phyloP scores from a whole-genome alignment of 1,284 basidiomycete genomes.

The Anthracocystis panici-leucophaei region DNA sequence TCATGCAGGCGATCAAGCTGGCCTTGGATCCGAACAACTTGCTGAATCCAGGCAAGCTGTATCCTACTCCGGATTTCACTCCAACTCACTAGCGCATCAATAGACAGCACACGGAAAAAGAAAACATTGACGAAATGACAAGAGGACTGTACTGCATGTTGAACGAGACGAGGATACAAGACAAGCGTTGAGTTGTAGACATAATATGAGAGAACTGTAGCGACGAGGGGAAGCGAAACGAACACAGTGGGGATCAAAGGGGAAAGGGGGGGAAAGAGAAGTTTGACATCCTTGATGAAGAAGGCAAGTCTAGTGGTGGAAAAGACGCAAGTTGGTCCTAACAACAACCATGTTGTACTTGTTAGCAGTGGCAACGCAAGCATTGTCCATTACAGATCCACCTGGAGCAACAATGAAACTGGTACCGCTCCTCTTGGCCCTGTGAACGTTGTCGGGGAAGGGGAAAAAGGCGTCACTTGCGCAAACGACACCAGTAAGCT shows the following conservation, averaged over 20 bases:
- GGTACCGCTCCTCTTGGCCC: conserved; percentile 90
- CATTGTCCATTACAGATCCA: conserved; percentile 94
- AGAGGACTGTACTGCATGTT: conserved; percentile 23
- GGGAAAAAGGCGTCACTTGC: conserved; percentile 99
- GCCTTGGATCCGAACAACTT: conserved; percentile 58
- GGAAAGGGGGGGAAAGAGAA: not conserved
- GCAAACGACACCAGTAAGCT: conserved; percentile 81
- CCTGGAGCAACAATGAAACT: conserved; percentile 92
- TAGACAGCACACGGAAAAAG: not conserved
- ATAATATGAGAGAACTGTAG: not conserved
- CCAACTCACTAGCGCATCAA: conserved; percentile 9
- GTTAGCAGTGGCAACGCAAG: conserved; percentile 65
- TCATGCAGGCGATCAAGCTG: conserved; percentile 58
- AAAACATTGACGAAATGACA: not conserved
- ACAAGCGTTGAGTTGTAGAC: conserved; percentile 20
- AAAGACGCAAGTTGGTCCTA: conserved; percentile 66
- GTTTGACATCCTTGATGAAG: too few species aligned
- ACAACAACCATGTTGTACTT: conserved; percentile 67
- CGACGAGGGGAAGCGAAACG: not conserved
- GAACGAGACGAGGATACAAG: conserved; percentile 13
- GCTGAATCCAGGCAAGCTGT: conserved; percentile 62
- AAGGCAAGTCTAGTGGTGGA: conserved; percentile 63
- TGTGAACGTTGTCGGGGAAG: conserved; percentile 97
- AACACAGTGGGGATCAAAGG: not conserved
- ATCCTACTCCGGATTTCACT: conserved; percentile 23